Base-by-base conservation (phyloP, 225 moss, liverwort and hornwort species). In the Sphagnum tenellum region DNA sequence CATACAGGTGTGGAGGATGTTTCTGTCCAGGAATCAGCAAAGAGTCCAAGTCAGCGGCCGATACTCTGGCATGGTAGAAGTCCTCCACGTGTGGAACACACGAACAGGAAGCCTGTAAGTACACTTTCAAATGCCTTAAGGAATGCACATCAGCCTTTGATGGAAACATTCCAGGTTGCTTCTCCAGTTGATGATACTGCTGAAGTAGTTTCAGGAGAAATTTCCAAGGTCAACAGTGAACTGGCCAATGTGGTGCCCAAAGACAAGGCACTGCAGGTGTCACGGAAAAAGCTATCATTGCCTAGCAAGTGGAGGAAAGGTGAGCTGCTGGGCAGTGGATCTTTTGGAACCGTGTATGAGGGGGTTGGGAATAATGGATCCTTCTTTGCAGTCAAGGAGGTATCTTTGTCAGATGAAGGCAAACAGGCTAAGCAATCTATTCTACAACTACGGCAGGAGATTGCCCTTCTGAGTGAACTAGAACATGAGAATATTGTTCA, bases 331-430 rank as follows among this genome's bases (percentile, higher is more conserved):
- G 84, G 84, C 53, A 84, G 84, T 51, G 84, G 84, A 50, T 81
- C 84, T 45, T 84, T 84, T 71, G 84, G 84, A 56, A 78, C 80
- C 48, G 84, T 84, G 49, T 84, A 81, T 49, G 84, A 84, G 58
- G 84, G 84, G 29, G 75, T 78, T 51, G 80, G 78, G 60, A 84
- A 53, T 56, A 78, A 84, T 69, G 84, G 84, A 49, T 71, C 67
- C 52, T 84, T 84, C 71, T 84, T 84, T 61, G 84, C 29, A 29
- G 29, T 29, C 29, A 29, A 29, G 29, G 29, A 29, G 29, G 29
- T 29, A 29, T 29, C 29, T 29, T 29, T 29, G 29, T 29, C 1
- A 29, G 29, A 29, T 29, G 29, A 29, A 29, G 29, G 29, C 29
- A 29, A 29, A 29, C 29, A 29, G 29, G 29, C 29, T 29, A 29